Conservation (phyloP, 768 basidiomycete genomes). For the Termitomyces heimii region DNA sequence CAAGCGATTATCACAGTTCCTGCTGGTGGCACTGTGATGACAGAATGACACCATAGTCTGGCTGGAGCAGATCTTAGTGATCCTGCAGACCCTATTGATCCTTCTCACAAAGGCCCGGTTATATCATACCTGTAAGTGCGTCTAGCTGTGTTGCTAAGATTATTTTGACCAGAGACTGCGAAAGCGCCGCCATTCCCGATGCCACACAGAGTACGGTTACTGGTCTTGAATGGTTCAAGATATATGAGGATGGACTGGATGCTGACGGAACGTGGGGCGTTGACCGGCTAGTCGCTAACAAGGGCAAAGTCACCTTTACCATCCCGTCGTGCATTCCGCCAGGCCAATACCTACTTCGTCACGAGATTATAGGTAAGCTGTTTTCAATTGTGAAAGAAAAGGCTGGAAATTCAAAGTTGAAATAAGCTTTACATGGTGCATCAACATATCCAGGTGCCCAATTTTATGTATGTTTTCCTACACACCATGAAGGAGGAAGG, state of each 20-base stretch:
- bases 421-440: slow-evolving; percentile 38
- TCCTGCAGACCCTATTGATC: slow-evolving; percentile 41
- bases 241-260: slow-evolving; percentile 38
- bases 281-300: slow-evolving; percentile 38
- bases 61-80: slow-evolving; percentile 34
- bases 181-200: slow-evolving; percentile 37
- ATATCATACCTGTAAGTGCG: slow-evolving; percentile 41
- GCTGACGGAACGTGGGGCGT: slow-evolving; percentile 36
- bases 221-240: slow-evolving; percentile 51
- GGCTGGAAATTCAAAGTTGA: not conserved
- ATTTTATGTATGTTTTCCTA: slow-evolving; percentile 36
- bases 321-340: slow-evolving; percentile 39
- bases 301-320: slow-evolving; percentile 43
- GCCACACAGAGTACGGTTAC: slow-evolving; percentile 42
- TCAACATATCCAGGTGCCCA: slow-evolving; percentile 48
- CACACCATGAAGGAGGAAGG: not conserved
- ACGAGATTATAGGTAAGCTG: slow-evolving; percentile 43
- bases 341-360: slow-evolving; percentile 44
- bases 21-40: slow-evolving; percentile 46
- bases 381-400: not conserved
- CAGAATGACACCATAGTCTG: slow-evolving; percentile 48
- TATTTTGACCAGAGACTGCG: not conserved
- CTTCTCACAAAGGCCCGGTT: slow-evolving; percentile 48
- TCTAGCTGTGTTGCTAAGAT: not conserved
- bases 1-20: slow-evolving; percentile 39